phyloP scores from a whole-genome alignment of 2,329 filamentous ascomycete genomes.

The Penicillium sumatraense region DNA sequence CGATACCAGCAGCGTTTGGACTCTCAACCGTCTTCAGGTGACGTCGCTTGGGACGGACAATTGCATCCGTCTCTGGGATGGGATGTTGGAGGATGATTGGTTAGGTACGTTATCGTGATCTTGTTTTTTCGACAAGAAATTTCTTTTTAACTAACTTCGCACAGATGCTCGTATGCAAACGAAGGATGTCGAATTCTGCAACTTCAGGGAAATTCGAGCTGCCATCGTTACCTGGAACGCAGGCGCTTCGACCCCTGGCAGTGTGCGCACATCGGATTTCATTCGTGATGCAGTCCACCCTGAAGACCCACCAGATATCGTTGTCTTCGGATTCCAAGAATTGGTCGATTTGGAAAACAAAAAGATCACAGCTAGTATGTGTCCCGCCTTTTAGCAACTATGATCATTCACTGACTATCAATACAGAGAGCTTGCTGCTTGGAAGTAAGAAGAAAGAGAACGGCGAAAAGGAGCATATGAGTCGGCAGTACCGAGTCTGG shows the following conservation, averaged over 20 bases:
- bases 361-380: conserved; percentile 86
- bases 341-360: conserved; percentile 98
- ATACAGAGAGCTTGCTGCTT: conserved; percentile 76
- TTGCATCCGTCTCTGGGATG: conserved; percentile 85
- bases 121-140: not conserved
- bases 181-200: conserved; percentile 80
- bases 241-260: conserved; percentile 89
- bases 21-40: conserved; percentile 80
- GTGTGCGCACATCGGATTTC: conserved; percentile 77
- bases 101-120: conserved; percentile 67
- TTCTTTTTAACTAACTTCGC: conserved; percentile 19
- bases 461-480: conserved; percentile 82
- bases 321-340: conserved; percentile 97
- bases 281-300: conserved; percentile 77
- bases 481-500: conserved; percentile 96
- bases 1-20: conserved; percentile 83
- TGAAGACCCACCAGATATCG: conserved; percentile 81
- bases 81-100: conserved; percentile 90
- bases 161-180: conserved; percentile 81
- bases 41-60: conserved; percentile 87
- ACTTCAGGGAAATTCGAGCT: conserved; percentile 79
- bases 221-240: conserved; percentile 95
- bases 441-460: conserved; percentile 80
- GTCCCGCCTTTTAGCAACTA: not conserved
- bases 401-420: conserved; percentile 31